Conservation (phyloP, 768 basidiomycete genomes). For the Melanogaster broomeanus region DNA sequence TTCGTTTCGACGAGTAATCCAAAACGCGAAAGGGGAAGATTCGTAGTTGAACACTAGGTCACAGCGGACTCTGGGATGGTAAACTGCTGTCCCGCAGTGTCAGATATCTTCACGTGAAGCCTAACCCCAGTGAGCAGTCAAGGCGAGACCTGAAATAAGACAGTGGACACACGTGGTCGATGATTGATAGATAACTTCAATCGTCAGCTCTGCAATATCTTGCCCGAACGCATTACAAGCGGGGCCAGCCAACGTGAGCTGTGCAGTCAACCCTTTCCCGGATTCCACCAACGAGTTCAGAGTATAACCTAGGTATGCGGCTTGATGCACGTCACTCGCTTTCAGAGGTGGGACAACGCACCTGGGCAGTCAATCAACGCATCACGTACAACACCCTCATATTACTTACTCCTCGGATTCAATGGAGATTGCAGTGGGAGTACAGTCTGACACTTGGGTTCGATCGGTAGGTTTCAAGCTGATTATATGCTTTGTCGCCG, state of each 20-base stretch:
- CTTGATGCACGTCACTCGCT: not conserved
- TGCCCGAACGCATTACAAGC: constrained; percentile 62
- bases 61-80: constrained; percentile 56
- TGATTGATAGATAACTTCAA: constrained; percentile 63
- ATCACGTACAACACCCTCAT: too few relatives aligned
- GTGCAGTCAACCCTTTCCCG: constrained; percentile 49
- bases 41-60: constrained; percentile 68
- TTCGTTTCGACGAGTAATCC: constrained; percentile 65
- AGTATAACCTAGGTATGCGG: constrained; percentile 45
- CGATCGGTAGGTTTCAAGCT: too few relatives aligned
- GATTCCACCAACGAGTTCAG: constrained; percentile 42
- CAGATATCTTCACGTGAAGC: constrained; percentile 63
- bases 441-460: too few relatives aligned
- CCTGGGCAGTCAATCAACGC: constrained; percentile 18
- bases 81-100: constrained; percentile 57
- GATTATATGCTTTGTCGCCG: too few relatives aligned
- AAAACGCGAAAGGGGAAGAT: constrained; percentile 64
- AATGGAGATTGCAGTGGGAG: too few relatives aligned
- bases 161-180: constrained; percentile 36
- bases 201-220: constrained; percentile 53
- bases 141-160: not conserved
- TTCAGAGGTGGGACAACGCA: not conserved
- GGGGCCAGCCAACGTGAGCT: constrained; percentile 48
- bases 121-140: constrained; percentile 28
- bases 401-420: too few relatives aligned